Percentiles rank a stretch among this genome's conserved stretches.
These are phyloP conservation scores for Thielaviopsis populi DNA, from an alignment of 2,329 filamentous ascomycete species.

Conservation along the genomic window DNA sequence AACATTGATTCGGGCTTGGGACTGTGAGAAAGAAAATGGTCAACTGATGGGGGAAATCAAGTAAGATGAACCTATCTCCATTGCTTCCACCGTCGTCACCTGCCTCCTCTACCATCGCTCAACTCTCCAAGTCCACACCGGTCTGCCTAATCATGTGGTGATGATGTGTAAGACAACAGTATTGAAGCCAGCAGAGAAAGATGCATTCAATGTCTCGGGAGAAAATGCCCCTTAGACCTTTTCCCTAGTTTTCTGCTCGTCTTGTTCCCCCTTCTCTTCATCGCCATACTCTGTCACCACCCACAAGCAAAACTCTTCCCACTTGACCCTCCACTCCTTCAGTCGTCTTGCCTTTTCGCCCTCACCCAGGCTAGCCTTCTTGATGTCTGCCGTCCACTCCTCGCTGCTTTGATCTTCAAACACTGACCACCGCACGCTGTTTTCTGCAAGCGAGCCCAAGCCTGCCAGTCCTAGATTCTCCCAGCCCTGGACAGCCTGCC, in stretches of 20 bases:
- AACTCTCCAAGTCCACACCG: background rate
- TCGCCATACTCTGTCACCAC: slow-evolving; percentile 61
- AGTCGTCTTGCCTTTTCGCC: slow-evolving; percentile 57
- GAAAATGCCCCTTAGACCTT: background rate
- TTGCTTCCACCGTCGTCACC: background rate
- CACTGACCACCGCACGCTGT: slow-evolving; percentile 77
- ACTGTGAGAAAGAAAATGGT: too few relatives aligned
- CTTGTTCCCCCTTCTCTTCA: background rate
- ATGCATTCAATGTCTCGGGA: background rate
- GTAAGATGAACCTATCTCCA: too few relatives aligned
- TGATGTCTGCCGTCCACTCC: slow-evolving; percentile 59
- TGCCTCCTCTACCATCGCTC: background rate
- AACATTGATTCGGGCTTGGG: too few relatives aligned
- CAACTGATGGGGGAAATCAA: too few relatives aligned
- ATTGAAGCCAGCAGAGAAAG: background rate
- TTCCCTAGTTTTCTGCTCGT: background rate
- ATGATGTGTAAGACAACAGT: background rate
- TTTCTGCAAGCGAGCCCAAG: slow-evolving; percentile 75
- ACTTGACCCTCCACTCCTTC: slow-evolving; percentile 64
- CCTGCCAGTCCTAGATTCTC: slow-evolving; percentile 82
- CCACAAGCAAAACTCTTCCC: slow-evolving; percentile 87
- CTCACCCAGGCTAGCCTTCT: slow-evolving; percentile 55
- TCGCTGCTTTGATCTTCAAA: slow-evolving; percentile 64
- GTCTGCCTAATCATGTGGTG: background rate
- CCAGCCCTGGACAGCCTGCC: slow-evolving; percentile 83